phyloP scores from a whole-genome alignment of 257 asterid species.

The Solanum arcanum region DNA sequence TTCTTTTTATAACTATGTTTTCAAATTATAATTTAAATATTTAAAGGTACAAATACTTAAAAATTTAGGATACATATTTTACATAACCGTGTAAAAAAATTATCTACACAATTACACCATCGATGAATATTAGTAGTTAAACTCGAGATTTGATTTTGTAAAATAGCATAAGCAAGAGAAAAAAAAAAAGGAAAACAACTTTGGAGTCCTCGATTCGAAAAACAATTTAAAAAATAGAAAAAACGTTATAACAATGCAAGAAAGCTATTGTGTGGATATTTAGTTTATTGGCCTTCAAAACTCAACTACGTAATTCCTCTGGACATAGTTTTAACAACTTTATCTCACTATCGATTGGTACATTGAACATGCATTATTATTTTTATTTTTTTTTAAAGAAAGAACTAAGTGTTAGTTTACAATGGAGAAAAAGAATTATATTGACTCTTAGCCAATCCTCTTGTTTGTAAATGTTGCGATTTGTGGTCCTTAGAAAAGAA shows the following conservation, averaged over 20 bases:
- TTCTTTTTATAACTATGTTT: neutral
- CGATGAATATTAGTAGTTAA: neutral
- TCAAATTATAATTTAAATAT: too few relatives aligned
- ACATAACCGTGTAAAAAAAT: neutral
- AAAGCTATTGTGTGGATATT: neutral
- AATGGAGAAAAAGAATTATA: too few relatives aligned
- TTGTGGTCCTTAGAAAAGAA: neutral
- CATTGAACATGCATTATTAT: too few relatives aligned
- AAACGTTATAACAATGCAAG: too few relatives aligned
- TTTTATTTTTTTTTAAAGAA: too few relatives aligned
- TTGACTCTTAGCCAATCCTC: neutral
- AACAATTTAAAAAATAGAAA: too few relatives aligned
- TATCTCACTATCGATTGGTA: neutral
- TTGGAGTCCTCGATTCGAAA: neutral
- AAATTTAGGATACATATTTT: neutral
- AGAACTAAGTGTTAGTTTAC: too few relatives aligned
- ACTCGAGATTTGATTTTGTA: neutral
- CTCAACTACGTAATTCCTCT: neutral
- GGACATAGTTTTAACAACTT: neutral
- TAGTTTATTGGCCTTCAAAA: neutral
- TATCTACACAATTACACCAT: too few relatives aligned
- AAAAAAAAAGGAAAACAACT: neutral
- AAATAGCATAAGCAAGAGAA: neutral
- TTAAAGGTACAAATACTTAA: neutral
- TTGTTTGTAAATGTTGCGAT: neutral